Base-by-base conservation (phyloP, 2,329 filamentous ascomycete genomes). In the Apiospora saccharicola region DNA sequence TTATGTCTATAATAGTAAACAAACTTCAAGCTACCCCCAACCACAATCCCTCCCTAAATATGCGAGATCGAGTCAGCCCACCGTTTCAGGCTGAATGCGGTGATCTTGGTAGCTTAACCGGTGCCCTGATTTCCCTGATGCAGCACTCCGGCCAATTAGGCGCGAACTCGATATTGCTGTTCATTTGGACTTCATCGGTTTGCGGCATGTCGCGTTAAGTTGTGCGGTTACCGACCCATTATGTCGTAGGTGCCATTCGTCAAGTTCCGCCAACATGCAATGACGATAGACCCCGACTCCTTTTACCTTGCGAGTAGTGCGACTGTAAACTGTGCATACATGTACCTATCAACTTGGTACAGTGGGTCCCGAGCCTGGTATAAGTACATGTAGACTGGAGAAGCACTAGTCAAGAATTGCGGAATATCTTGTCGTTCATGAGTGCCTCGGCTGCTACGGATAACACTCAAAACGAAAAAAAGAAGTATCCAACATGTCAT, bases 51-150 rank as follows among this genome's bases (percentile, higher is more conserved):
- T 22, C 51, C 16, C 51, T 51, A 53, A 13, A 30, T 22, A 41
- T 64, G 57, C 10, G 34, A 64, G 57, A 64, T 64, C 57, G 10
- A 34, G 57, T n/a, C 30, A 19, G 13, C 10, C 34, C 19, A 34
- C 34, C 34, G 19, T 22, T 64, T 64, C 57, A 64, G 57, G 57
- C 57, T 64, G 57, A 64, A 64, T 64, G 19, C 57, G 3, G 57
- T n/a, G 57, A 41, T 64, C 57, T 41, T 34, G 22, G 57, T 64
- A 34, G 34, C 57, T 64, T 64, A 64, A 64, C 57, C 57, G 30
- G 34, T 34, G 12, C 7, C 34, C 41, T 22, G 34, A 41, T 64
- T 22, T 10, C 57, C 34, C 57, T 64, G 57, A 41, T 22, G 7
- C 34, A 41, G 19, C 19, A 41, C 53, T 41, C 12, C 57, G 8